phyloP scores from a whole-genome alignment of 129 eudicot genomes.

The Arctium lappa region DNA sequence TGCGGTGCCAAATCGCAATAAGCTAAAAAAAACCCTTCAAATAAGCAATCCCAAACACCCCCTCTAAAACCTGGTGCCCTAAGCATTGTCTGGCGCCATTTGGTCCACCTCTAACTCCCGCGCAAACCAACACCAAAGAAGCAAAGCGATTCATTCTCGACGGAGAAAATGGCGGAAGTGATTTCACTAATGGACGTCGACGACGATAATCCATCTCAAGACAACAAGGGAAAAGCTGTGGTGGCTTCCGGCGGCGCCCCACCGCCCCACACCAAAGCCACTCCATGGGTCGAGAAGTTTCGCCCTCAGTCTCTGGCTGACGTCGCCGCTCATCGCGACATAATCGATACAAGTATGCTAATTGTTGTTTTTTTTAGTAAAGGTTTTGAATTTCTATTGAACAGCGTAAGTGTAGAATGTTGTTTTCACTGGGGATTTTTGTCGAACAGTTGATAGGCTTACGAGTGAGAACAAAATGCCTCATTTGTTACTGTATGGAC shows the following conservation, averaged over 20 bases:
- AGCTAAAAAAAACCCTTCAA: too few relatives aligned
- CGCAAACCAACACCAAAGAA: slow-evolving; percentile 18
- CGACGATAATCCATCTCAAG: slow-evolving; percentile 26
- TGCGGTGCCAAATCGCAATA: too few relatives aligned
- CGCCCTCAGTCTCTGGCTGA: slow-evolving; percentile 97
- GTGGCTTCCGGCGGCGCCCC: slow-evolving; percentile 32
- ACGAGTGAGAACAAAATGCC: slow-evolving; percentile 89
- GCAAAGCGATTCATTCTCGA: background rate
- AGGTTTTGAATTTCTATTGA: background rate
- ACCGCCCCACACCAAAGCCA: slow-evolving; percentile 49
- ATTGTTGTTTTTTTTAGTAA: background rate
- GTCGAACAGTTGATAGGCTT: slow-evolving; percentile 89
- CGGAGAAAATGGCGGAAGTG: slow-evolving; percentile 53
- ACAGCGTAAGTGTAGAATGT: background rate
- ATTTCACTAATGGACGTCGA: slow-evolving; percentile 78
- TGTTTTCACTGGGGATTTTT: slow-evolving; percentile 21
- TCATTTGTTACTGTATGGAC: slow-evolving; percentile 91
- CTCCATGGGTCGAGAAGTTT: slow-evolving; percentile 97
- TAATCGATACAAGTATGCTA: slow-evolving; percentile 71
- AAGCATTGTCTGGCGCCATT: slow-evolving; percentile 21
- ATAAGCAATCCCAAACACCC: too few relatives aligned
- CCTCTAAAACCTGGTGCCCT: background rate
- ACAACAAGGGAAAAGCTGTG: slow-evolving; percentile 63
- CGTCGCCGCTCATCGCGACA: slow-evolving; percentile 98
- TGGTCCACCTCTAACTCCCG: slow-evolving; percentile 16